Conservation (phyloP, 106 monocot species). For the Gastrodia elata region DNA sequence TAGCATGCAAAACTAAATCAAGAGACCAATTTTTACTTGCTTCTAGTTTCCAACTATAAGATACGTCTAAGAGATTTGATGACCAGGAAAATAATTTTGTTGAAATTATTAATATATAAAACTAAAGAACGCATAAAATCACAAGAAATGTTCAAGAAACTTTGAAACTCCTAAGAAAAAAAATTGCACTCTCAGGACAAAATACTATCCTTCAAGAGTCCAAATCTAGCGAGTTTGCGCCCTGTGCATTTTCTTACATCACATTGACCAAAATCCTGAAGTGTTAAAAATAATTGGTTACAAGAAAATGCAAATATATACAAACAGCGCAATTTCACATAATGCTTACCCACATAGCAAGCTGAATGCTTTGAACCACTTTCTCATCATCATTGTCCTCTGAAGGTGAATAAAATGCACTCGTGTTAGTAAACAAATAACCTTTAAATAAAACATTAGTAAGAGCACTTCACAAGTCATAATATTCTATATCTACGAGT, state of each 20-base stretch:
- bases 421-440: neutral
- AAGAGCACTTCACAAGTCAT: neutral
- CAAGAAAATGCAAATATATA: neutral
- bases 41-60: neutral
- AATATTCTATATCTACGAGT: neutral
- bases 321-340: neutral
- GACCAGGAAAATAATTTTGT: neutral
- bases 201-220: constrained; percentile 66
- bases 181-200: constrained; percentile 4
- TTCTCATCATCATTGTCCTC: constrained; percentile 45
- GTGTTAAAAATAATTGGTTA: neutral
- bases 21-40: neutral
- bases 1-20: neutral
- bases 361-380: constrained; percentile 49
- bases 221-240: constrained; percentile 91
- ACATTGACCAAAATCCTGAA: constrained; percentile 96
- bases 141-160: neutral
- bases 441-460: neutral
- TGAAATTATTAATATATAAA: neutral
- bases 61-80: neutral
- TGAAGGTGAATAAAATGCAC: constrained; percentile 13
- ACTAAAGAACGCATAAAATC: neutral
- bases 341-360: constrained; percentile 93
- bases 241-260: constrained; percentile 92
- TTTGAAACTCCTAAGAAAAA: neutral